Conservation (phyloP, 805 yeast genomes). For the Candida pseudoglaebosa region DNA sequence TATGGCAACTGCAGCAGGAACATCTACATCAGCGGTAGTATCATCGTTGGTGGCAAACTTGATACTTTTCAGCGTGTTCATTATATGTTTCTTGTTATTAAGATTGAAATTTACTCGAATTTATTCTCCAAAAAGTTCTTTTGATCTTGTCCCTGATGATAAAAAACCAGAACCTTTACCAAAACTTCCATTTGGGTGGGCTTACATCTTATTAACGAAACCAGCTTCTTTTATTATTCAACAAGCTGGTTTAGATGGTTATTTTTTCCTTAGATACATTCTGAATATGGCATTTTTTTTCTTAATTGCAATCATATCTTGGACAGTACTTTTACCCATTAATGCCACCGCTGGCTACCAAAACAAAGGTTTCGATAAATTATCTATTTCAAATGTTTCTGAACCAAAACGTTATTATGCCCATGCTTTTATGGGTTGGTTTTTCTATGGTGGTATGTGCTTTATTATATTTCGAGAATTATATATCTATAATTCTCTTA, state of each 20-base stretch:
- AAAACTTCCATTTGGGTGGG: slow-evolving; percentile 66
- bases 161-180: slow-evolving; percentile 74
- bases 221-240: slow-evolving; percentile 73
- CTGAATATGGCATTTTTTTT: slow-evolving; percentile 51
- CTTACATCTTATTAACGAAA: slow-evolving; percentile 56
- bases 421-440: slow-evolving; percentile 78
- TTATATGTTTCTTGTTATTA: slow-evolving; percentile 58
- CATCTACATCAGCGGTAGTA: slow-evolving; percentile 69
- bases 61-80: slow-evolving; percentile 58
- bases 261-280: slow-evolving; percentile 79
- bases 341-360: slow-evolving; percentile 69
- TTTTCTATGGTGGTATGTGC: slow-evolving; percentile 65
- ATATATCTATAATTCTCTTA: slow-evolving; percentile 67
- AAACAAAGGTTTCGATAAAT: slow-evolving; percentile 64
- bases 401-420: slow-evolving; percentile 68
- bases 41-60: slow-evolving; percentile 70
- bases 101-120: slow-evolving; percentile 65
- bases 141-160: slow-evolving; percentile 53
- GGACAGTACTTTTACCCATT: slow-evolving; percentile 76
- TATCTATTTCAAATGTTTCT: slow-evolving; percentile 74
- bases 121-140: slow-evolving; percentile 78
- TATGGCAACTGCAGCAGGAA: slow-evolving; percentile 10
- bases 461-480: slow-evolving; percentile 81
- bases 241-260: slow-evolving; percentile 93
- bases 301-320: slow-evolving; percentile 42